phyloP scores from a whole-genome alignment of 257 asterid species.

The Haberlea rhodopensis region DNA sequence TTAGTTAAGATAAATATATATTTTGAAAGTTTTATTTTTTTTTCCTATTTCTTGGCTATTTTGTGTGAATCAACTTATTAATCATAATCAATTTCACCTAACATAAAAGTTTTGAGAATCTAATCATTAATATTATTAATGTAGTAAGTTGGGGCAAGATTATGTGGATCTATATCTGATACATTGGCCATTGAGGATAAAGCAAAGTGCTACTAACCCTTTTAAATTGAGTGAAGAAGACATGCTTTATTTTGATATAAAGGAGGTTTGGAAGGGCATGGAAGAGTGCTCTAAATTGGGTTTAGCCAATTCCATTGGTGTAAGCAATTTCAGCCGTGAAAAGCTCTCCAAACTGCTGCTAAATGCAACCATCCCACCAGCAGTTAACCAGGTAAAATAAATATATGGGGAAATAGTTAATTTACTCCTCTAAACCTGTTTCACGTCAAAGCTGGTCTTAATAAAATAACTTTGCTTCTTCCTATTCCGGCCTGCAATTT shows the following conservation, averaged over 20 bases:
- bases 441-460: no score
- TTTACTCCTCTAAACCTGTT: no score
- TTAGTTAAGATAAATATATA: no score
- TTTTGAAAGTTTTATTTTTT: no score
- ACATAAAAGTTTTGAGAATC: no score
- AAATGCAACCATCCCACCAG: slow-evolving; percentile 43
- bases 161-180: slow-evolving; percentile 56
- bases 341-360: slow-evolving; percentile 38
- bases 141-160: slow-evolving; percentile 40
- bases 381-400: slow-evolving; percentile 53
- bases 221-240: slow-evolving; percentile 25
- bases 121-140: neutral
- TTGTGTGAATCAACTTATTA: no score
- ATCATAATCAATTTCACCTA: no score
- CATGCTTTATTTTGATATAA: slow-evolving; percentile 37
- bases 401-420: no score
- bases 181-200: slow-evolving; percentile 45
- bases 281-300: slow-evolving; percentile 49
- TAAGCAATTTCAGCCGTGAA: slow-evolving; percentile 53
- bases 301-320: slow-evolving; percentile 53
- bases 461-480: no score
- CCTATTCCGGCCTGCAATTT: no score
- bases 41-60: no score
- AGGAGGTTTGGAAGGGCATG: slow-evolving; percentile 57
- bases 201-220: neutral